Evolutionary conservation across 805 yeast species (phyloP).

Genomic region (Yarrowia sp.): DNA sequence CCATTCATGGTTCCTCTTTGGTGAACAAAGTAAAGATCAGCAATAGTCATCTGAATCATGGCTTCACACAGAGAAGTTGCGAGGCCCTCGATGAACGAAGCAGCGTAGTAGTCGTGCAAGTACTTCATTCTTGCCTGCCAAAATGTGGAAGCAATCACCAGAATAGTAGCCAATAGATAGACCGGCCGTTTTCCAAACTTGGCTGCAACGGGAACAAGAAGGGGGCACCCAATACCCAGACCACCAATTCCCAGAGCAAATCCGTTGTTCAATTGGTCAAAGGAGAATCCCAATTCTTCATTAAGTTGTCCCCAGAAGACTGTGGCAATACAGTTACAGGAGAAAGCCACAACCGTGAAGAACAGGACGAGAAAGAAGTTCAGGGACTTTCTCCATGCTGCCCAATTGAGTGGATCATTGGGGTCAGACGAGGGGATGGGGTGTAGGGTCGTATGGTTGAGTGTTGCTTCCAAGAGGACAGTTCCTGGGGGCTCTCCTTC

Average conservation of each 20-base stretch:
- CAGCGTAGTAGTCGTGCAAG: neutral
- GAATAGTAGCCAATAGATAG: neutral
- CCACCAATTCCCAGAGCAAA: conserved; percentile 3
- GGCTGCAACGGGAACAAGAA: neutral
- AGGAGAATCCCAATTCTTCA: neutral
- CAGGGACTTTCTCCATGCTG: neutral
- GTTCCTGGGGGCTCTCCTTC: neutral
- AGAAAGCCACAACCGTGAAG: neutral
- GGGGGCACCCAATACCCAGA: neutral
- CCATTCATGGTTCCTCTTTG: conserved; percentile 14
- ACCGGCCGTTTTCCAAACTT: neutral
- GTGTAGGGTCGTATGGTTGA: neutral
- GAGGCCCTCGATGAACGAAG: neutral
- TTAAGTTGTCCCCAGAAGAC: neutral
- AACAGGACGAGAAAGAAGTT: neutral
- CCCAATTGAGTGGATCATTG: conserved; percentile 6
- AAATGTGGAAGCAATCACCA: neutral
- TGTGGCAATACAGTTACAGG: neutral
- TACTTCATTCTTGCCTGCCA: conserved; percentile 4
- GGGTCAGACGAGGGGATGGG: neutral
- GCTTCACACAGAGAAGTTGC: conserved; percentile 6
- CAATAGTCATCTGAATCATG: neutral
- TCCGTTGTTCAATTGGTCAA: neutral
- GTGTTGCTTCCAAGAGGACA: neutral
- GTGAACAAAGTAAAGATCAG: conserved; percentile 4